Base-by-base conservation (phyloP, 2,329 filamentous ascomycete species). In the Rhinocladiella similis region DNA sequence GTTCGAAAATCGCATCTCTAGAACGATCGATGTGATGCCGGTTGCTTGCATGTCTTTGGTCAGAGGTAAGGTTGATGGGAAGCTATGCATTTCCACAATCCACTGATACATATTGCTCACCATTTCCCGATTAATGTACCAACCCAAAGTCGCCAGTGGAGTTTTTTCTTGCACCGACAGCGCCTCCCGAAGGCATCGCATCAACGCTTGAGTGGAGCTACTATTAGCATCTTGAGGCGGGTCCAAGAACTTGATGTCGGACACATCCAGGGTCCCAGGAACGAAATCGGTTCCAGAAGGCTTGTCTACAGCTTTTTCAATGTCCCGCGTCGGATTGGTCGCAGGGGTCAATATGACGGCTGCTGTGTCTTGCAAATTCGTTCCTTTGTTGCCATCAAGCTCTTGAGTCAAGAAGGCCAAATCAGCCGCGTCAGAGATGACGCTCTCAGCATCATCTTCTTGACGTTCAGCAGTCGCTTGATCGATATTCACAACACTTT, bases 81-180 rank as follows among this genome's bases (percentile, higher is more conserved):
- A 96, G 42, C 87, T 90, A 70, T 96, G 92, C 1, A 97, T 76
- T 70, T 96, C 89, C 5, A 95, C 85, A 56, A 96, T 91, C 91
- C 91, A 96, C 67, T 95, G 91, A 67, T 94, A 96, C 60, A 91
- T 79, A 66, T 92, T 95, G 19, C 76, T 81, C 36, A 92, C 76
- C 48, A 83, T 81, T 5, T 77, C 75, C 13, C 80, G 74, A 66
- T 95, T 83, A 53, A 96, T 85, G 67, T 90, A 91, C 91, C 91
- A 96, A 14, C 92, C 92, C 0, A 95, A 80, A 57, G 88, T 82
- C 57, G 86, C 80, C 1, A 83, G 69, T 0, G 84, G 80, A 1
- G 80, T 83, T 10, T 69, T 75, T 1, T 81, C 70, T 68, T 96
- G 91, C 1, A 85, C 71, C 56, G 83, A 82, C 33, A 89, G 73